Evolutionary conservation across 2,329 filamentous ascomycete genomes (phyloP).

Genomic region (Zymoseptoria tritici): DNA sequence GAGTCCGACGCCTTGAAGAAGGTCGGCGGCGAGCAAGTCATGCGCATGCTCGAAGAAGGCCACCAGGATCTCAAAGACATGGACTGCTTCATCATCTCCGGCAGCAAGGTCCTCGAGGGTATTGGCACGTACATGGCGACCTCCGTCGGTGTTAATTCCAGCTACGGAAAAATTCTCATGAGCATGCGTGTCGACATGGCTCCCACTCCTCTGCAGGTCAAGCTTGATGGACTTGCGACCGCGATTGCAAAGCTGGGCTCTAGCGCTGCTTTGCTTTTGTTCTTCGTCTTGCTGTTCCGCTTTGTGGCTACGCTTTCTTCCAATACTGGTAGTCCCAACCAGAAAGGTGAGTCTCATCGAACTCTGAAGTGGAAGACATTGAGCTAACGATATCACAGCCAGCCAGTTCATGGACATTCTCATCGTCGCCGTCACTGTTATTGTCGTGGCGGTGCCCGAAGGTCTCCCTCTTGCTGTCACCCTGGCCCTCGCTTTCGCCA

Average conservation of each 20-base stretch:
- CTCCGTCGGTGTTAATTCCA: conserved; percentile 66
- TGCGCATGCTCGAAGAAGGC: conserved; percentile 52
- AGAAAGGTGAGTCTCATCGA: conserved; percentile 45
- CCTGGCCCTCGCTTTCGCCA: conserved; percentile 59
- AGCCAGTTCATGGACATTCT: conserved; percentile 59
- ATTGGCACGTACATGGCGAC: conserved; percentile 70
- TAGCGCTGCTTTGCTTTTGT: conserved; percentile 68
- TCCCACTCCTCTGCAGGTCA: conserved; percentile 70
- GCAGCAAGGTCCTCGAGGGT: conserved; percentile 68
- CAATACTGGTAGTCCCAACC: conserved; percentile 49
- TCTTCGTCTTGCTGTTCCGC: conserved; percentile 77
- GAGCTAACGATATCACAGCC: conserved; percentile 35
- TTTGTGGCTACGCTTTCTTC: conserved; percentile 63
- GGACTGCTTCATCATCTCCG: conserved; percentile 83
- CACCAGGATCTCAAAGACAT: conserved; percentile 57
- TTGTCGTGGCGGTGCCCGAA: conserved; percentile 61
- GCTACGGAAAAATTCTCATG: conserved; percentile 71
- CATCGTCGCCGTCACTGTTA: conserved; percentile 58
- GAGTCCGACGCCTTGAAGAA: conserved; percentile 69
- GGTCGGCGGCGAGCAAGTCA: conserved; percentile 57
- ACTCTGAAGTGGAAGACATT: no score
- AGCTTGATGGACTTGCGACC: conserved; percentile 70
- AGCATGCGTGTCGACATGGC: conserved; percentile 68
- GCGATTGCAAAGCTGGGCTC: conserved; percentile 72
- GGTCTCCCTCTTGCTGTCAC: conserved; percentile 61